A percentile compares a stretch with the other conserved stretches of the same genome.
These are phyloP conservation scores for Sarocladiaceae sp. DNA, from an alignment of 2,329 filamentous ascomycete species.

Conservation along the genomic window DNA sequence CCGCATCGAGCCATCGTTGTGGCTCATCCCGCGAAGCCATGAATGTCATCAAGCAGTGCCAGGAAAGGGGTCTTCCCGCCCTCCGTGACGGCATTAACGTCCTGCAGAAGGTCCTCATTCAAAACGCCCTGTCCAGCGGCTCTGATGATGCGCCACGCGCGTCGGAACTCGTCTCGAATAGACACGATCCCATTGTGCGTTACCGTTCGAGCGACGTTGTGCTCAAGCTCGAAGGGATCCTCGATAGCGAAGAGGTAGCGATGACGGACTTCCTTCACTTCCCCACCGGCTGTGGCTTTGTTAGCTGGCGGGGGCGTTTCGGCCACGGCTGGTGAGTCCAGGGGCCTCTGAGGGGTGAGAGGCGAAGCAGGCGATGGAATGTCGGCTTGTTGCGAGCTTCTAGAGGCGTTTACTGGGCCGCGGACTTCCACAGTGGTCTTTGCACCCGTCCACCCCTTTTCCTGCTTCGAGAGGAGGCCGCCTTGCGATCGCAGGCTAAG, in stretches of 20 bases:
- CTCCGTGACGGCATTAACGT: conserved; percentile 33
- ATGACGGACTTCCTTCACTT: conserved; percentile 64
- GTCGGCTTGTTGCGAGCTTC: conserved; percentile 13
- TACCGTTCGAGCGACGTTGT: conserved; percentile 84
- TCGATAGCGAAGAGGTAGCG: conserved; percentile 86
- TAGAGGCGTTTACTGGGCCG: conserved; percentile 11
- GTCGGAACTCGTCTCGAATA: conserved; percentile 77
- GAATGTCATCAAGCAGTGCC: conserved; percentile 27
- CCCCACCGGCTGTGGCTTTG: conserved; percentile 17
- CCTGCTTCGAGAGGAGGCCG: conserved; percentile 65
- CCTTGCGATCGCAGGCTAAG: conserved; percentile 67
- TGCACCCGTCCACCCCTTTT: conserved; percentile 83
- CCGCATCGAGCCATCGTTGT: too few relatives aligned
- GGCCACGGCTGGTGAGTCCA: conserved; percentile 12
- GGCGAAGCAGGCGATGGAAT: conserved; percentile 10
- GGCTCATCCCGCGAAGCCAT: conserved; percentile 17
- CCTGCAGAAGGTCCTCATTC: conserved; percentile 46
- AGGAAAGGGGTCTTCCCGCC: conserved; percentile 16
- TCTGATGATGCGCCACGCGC: conserved; percentile 68
- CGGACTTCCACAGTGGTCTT: conserved; percentile 37
- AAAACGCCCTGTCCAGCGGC: conserved; percentile 35
- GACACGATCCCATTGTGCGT: conserved; percentile 75
- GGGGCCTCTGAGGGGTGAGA: conserved; percentile 9
- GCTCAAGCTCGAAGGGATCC: conserved; percentile 81
- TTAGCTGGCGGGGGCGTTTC: conserved; percentile 14